A percentile compares a stretch with the other conserved stretches of the same genome.
Conservation (phyloP, 352 stramenopile species). For the Hyaloperonospora brassicae region DNA sequence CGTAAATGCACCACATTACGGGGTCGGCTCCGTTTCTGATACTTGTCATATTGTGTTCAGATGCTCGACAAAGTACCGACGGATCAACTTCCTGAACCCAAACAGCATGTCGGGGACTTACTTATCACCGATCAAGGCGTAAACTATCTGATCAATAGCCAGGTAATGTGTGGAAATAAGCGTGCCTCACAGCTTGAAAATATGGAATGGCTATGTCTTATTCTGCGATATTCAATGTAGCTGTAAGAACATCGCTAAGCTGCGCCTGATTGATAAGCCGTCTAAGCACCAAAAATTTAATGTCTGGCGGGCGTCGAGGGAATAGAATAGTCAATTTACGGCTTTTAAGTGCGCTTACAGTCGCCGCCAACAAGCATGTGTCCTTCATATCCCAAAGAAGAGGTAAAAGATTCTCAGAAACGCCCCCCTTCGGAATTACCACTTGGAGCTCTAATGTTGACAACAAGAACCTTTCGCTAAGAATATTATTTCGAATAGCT, state of each 20-base stretch:
- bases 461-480: neutral
- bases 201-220: too few relatives aligned
- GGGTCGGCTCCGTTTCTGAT: neutral
- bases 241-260: neutral
- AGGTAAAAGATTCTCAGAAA: neutral
- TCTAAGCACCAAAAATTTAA: neutral
- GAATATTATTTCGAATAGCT: neutral
- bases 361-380: neutral
- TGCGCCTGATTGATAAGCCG: neutral
- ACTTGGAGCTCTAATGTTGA: neutral
- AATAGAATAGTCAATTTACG: neutral
- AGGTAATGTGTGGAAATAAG: too few relatives aligned
- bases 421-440: neutral
- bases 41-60: neutral
- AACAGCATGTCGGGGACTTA: neutral
- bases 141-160: neutral
- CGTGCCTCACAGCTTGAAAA: too few relatives aligned
- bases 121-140: neutral
- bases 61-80: neutral
- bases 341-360: neutral
- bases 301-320: neutral
- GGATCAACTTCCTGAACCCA: neutral
- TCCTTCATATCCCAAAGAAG: neutral
- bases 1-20: too few relatives aligned
- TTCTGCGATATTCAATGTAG: neutral